Base-by-base conservation (phyloP, 495 filamentous ascomycete species). In the Xylaria telfairii region DNA sequence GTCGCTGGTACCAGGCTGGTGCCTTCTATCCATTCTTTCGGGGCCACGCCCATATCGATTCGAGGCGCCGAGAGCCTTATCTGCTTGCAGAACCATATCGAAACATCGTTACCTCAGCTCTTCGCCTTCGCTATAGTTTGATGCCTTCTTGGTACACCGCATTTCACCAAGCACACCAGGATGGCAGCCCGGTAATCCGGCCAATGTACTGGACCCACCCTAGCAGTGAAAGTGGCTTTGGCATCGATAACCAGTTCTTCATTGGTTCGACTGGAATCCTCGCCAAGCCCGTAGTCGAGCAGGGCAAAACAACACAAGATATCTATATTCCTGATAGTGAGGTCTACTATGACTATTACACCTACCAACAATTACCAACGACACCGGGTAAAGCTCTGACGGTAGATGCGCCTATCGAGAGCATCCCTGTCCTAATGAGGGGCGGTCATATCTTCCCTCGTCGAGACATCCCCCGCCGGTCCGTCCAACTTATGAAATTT, bases 21-120 rank as follows among this genome's bases (percentile, higher is more conserved):
- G 93, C 93, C 49, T 99, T 97, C 89, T 98, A 98, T 79, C 96
- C 96, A 26, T 99, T 98, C 87, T 97, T 98, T 91, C 92, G 96
- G 49, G 96, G 88, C n/a, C 96, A 99, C 76, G 96, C 96, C 21
- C 96, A 99, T 78, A 98, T 98, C 71, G 96, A 98, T 75, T 91
- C 95, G 59, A 92, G 96, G 30, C 91, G 96, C 15, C 90, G 96
- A 46, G 96, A 99, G 84, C 96, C 96, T 5, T 98, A 98, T 78
- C 84, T 99, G 41, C 86, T 89, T 24, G 92, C 92, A 49, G 91
- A 95, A 71, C 95, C 95, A 0, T 93, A 97, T 80, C 91, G 88
- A 30, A 85, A 87, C 42, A 97, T 97, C 76, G 95, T 97, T 73
- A 90, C 92, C 0, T 90, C 94, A 67, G 93, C 96, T 0, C 87